Conservation (phyloP, 768 basidiomycete species). For the Lyophyllum atratum region DNA sequence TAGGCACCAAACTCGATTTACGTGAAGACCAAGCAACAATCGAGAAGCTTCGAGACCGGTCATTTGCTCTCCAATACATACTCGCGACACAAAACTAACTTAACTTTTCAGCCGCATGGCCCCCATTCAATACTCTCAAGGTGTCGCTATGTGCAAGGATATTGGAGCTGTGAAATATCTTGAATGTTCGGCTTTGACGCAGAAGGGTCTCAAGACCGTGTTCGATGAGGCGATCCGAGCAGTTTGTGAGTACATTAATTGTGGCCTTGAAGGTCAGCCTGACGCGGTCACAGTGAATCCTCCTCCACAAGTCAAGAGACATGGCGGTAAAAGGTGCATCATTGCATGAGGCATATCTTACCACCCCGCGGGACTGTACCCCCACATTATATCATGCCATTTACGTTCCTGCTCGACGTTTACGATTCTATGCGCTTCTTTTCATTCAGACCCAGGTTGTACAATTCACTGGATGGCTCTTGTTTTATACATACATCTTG, state of each 20-base stretch:
- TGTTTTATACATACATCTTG: slow-evolving; percentile 12
- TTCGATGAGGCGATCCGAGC: slow-evolving; percentile 99
- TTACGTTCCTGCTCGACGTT: slow-evolving; percentile 67
- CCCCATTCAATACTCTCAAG: slow-evolving; percentile 91
- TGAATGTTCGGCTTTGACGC: slow-evolving; percentile 94
- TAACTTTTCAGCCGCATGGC: slow-evolving; percentile 73
- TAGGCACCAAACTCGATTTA: slow-evolving; percentile 96
- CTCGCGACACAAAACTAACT: neutral
- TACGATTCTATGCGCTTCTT: slow-evolving; percentile 58
- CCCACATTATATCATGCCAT: slow-evolving; percentile 57
- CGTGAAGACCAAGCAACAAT: slow-evolving; percentile 94
- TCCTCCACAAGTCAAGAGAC: slow-evolving; percentile 59
- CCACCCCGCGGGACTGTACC: slow-evolving; percentile 32
- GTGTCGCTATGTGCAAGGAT: slow-evolving; percentile 88
- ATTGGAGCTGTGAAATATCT: slow-evolving; percentile 96
- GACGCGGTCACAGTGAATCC: slow-evolving; percentile 63
- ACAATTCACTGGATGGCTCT: slow-evolving; percentile 16
- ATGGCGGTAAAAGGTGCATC: slow-evolving; percentile 57
- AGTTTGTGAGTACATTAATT: slow-evolving; percentile 66
- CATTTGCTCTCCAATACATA: slow-evolving; percentile 14
- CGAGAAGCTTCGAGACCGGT: slow-evolving; percentile 92
- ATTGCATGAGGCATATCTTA: slow-evolving; percentile 57
- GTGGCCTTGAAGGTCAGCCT: neutral
- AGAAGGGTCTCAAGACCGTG: slow-evolving; percentile 98
- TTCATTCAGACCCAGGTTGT: slow-evolving; percentile 10